Base-by-base conservation (phyloP, 2,329 filamentous ascomycete species). In the Endothia cerciana region DNA sequence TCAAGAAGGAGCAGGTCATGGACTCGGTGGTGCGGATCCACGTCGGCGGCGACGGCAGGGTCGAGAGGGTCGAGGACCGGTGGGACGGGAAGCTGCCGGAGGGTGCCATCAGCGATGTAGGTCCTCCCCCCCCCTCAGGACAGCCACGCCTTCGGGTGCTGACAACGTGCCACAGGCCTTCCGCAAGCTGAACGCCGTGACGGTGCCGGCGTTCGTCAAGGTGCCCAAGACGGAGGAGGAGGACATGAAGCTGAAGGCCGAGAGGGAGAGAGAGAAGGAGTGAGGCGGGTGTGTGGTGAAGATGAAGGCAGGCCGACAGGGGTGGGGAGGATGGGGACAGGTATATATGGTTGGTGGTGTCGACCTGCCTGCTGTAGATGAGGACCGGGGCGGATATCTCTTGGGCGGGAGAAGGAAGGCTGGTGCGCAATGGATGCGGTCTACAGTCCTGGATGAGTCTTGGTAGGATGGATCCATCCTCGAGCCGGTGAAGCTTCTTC, bases 31-130 rank as follows among this genome's bases (percentile, higher is more conserved):
- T 79, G 13, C 64, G 69, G 7, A 78, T 79, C 63, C 65, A 73
- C 45, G 68, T 78, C 36, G 74, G 72, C n/a, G 51, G 57, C 30
- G 74, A 75, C 56, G 76, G 76, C 41, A 75, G 72, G 70, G 78
- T 79, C 40, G 70, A 71, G 3, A 74, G 69, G 60, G 74, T 80
- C 45, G 76, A 77, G 67, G 77, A 79, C 64, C 66, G 71, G 56
- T 79, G 77, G 78, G 74, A 79, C 63, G 74, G 73, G 38, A 74
- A 74, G 45, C 65, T 79, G 57, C 76, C 77, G 3, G 75, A 78
- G 5, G 75, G 76, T 1, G 68, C 68, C 0, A 65, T 79, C 43
- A 73, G 70, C n/a, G 71, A 78, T 68, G 77, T 77, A 69, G 68
- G 76, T 72, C 49, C 55, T n/a, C 5, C 17, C 22, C 28, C 6